These are phyloP conservation scores for Trapa incisa DNA, from an alignment of 345 rosid species.

Conservation along the genomic window DNA sequence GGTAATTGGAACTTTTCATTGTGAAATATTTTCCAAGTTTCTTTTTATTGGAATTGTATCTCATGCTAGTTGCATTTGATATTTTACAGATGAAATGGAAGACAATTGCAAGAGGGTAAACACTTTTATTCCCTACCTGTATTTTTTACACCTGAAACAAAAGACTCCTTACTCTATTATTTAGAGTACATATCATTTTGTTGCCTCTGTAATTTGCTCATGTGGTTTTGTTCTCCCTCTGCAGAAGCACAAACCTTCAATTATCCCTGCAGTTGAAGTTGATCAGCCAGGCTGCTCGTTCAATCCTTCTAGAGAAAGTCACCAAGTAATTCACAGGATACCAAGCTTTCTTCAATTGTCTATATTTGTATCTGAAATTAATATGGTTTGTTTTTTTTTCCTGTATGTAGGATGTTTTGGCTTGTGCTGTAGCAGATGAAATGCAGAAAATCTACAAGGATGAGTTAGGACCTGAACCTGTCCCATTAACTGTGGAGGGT, in stretches of 20 bases:
- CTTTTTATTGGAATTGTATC: constrained; percentile 1
- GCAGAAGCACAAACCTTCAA: constrained; percentile 38
- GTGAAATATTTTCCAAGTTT: not conserved
- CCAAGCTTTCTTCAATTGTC: not conserved
- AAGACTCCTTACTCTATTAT: no score
- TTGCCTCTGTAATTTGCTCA: not conserved
- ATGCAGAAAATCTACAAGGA: constrained; percentile 70
- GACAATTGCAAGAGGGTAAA: constrained; percentile 43
- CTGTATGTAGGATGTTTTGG: constrained; percentile 57
- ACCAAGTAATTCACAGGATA: constrained; percentile 37
- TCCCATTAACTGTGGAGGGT: constrained; percentile 68
- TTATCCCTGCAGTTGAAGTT: no score
- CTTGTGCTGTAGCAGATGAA: constrained; percentile 95
- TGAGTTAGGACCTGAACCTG: constrained; percentile 88
- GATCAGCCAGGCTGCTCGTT: constrained; percentile 61
- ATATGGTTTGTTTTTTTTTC: not conserved
- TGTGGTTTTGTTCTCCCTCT: not conserved
- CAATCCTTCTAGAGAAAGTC: constrained; percentile 73
- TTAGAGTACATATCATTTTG: no score
- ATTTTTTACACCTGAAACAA: not conserved
- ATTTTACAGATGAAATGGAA: constrained; percentile 32
- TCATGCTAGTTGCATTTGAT: constrained; percentile 2
- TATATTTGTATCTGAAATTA: not conserved
- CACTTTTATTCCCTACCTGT: not conserved
- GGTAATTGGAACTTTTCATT: constrained; percentile 23